phyloP scores from a whole-genome alignment of 2,329 filamentous ascomycete species.

The Paecilomyces sp. region DNA sequence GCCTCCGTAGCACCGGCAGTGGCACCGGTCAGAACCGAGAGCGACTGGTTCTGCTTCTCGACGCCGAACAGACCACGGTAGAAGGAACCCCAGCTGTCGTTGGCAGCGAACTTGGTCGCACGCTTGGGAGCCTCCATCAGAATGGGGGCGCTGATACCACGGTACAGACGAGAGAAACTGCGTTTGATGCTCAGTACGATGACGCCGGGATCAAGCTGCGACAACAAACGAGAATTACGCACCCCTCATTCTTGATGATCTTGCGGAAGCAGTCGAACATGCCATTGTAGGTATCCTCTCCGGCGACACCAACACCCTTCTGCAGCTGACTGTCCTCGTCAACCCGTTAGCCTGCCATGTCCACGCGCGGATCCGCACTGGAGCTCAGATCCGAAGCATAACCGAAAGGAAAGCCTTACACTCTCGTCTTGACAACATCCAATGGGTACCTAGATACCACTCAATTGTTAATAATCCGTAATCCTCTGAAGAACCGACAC shows the following conservation, averaged over 20 bases:
- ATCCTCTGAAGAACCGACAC: background rate
- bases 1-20: slow-evolving; percentile 92
- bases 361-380: background rate
- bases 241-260: slow-evolving; percentile 95
- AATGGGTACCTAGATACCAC: slow-evolving; percentile 73
- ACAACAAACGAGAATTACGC: slow-evolving; percentile 23
- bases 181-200: background rate
- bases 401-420: slow-evolving; percentile 52
- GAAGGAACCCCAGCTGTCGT: slow-evolving; percentile 95
- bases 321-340: slow-evolving; percentile 69
- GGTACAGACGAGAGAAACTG: slow-evolving; percentile 84
- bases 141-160: slow-evolving; percentile 90
- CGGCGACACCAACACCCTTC: slow-evolving; percentile 55
- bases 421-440: slow-evolving; percentile 96
- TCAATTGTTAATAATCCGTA: slow-evolving; percentile 2
- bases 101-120: slow-evolving; percentile 97
- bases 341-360: background rate
- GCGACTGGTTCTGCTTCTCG: slow-evolving; percentile 79
- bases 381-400: background rate
- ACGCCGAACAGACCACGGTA: slow-evolving; percentile 83
- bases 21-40: slow-evolving; percentile 89
- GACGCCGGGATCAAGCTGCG: background rate
- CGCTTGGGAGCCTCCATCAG: slow-evolving; percentile 96
- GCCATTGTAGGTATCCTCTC: slow-evolving; percentile 84
- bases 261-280: slow-evolving; percentile 98